Evolutionary conservation across 2,329 filamentous ascomycete genomes (phyloP), one percentile per base, ranked within the genome.

Genomic region (Penicillium carneum): DNA sequence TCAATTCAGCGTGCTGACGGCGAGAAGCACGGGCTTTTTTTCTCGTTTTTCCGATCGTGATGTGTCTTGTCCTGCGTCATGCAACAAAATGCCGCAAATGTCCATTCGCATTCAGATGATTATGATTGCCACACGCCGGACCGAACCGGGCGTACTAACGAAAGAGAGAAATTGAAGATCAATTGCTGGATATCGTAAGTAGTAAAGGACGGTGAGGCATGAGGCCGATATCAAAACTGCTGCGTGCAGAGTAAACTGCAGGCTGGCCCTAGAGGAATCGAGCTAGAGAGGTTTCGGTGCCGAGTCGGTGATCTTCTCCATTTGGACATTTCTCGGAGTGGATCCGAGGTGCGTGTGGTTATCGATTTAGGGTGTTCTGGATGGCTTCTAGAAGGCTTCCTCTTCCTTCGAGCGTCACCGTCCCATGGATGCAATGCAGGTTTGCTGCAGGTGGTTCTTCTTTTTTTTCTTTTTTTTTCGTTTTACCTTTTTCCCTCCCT

Each of bases 311-410:
- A 38, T 46, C 34, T 10, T 53, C 45, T 50, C 26, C 34, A 49
- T 42, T 43, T 12, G 36, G 18, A 33, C 47, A 52, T 31, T 46
- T 53, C 23, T 39, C 50, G 47, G 62, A 54, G 57, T 68, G 66
- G 63, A 60, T 41, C 57, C 42, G 23, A 41, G 20, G 61, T 67
- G 66, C 61, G 66, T 69, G 64, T 52, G 31, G 49, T 29, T 59
- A 65, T 36, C n/a, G 39, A 61, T 57, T 58, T 62, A 57, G 57
- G 54, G 62, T 66, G 64, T 76, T 76, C 73, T 72, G 63, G 72
- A 72, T 56, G 69, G 72, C 65, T 76, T 76, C 74, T 75, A 75
- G 74, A 76, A 76, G 67, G 48, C 59, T 69, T 68, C 60, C 51
- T 61, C 23, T 26, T 26, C 5, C 23, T 26, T 26, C 61, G 26